Percentiles rank a stretch among this genome's conserved stretches.
phyloP scores from a whole-genome alignment of 2,329 filamentous ascomycete genomes.

The Beauveria scarabaeidicola region DNA sequence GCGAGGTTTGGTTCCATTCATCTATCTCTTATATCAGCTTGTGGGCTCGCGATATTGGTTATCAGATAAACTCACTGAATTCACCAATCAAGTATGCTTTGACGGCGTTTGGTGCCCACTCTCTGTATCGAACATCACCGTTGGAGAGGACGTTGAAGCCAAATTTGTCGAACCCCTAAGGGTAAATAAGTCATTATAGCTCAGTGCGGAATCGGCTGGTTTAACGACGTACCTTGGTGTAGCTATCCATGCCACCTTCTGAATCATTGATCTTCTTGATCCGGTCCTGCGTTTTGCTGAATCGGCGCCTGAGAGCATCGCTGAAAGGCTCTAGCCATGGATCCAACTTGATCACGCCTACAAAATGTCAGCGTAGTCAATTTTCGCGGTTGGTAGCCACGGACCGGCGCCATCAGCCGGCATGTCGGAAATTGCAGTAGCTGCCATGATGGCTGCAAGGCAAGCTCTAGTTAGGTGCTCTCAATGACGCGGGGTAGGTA shows the following conservation, averaged over 20 bases:
- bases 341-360: conserved; percentile 81
- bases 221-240: conserved; percentile 58
- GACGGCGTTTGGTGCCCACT: conserved; percentile 90
- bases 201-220: not conserved
- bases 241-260: conserved; percentile 87
- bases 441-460: conserved; percentile 12
- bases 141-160: conserved; percentile 76
- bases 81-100: conserved; percentile 85
- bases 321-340: conserved; percentile 84
- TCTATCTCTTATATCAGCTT: conserved; percentile 40
- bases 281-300: conserved; percentile 74
- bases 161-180: conserved; percentile 73
- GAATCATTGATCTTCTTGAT: conserved; percentile 71
- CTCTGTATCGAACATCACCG: conserved; percentile 81
- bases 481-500: conserved; percentile 8
- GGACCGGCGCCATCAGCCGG: conserved; percentile 66
- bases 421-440: conserved; percentile 34
- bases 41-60: not conserved
- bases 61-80: conserved; percentile 58
- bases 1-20: conserved; percentile 73
- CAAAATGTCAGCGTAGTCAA: not conserved
- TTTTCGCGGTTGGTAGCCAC: conserved; percentile 15
- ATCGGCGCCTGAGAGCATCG: conserved; percentile 67
- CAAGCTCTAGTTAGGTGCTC: not conserved
- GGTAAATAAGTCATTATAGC: conserved; percentile 8